Conservation (phyloP, 768 basidiomycete species). For the Thelephora aurantiotincta region DNA sequence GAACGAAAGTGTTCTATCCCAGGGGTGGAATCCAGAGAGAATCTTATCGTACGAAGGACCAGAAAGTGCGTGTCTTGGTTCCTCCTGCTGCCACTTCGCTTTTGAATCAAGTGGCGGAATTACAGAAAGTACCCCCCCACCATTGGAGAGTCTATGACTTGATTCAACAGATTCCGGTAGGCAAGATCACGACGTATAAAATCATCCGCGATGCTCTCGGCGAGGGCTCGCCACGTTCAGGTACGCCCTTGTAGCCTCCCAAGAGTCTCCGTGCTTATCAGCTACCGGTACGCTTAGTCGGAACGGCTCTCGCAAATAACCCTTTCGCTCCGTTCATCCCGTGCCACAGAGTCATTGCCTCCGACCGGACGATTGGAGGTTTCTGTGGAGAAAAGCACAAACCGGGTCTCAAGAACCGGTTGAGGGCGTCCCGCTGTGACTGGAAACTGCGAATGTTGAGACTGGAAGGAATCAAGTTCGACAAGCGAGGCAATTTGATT, state of each 20-base stretch:
- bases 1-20: neutral
- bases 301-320: neutral
- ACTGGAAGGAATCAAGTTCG: neutral
- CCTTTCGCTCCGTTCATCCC: neutral
- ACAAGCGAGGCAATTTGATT: neutral
- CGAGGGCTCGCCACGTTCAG: neutral
- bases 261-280: neutral
- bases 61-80: neutral
- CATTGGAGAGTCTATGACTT: conserved; percentile 54
- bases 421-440: neutral
- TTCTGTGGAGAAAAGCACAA: neutral
- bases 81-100: neutral
- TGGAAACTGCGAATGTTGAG: neutral
- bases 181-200: conserved; percentile 45
- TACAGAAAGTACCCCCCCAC: conserved; percentile 34
- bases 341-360: neutral
- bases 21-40: neutral
- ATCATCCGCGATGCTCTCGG: conserved; percentile 8
- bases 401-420: too few relatives aligned
- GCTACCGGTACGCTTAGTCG: neutral
- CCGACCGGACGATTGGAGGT: neutral
- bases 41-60: neutral
- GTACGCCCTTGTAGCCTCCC: neutral
- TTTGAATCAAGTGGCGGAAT: neutral
- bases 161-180: conserved; percentile 29